Percentiles rank a stretch among this genome's conserved stretches.
These are phyloP conservation scores for Solanum hybrid DNA, from an alignment of 305 asterid genomes.

Conservation along the genomic window DNA sequence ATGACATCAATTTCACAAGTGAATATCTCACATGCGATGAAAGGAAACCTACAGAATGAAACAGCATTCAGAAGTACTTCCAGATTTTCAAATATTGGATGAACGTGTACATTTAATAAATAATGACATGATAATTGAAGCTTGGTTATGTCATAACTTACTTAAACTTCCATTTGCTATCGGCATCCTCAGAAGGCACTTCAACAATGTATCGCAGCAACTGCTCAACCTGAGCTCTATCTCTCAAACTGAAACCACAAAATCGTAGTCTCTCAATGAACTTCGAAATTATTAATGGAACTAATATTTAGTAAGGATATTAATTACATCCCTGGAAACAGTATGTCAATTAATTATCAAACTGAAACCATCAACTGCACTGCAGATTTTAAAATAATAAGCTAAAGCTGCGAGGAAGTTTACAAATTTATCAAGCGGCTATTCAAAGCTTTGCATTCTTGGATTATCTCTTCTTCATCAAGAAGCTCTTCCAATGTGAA, in stretches of 20 bases:
- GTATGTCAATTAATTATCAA: not conserved
- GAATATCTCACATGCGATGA: conserved; percentile 92
- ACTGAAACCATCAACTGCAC: not conserved
- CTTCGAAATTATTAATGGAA: not conserved
- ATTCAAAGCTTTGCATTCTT: conserved; percentile 98
- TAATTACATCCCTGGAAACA: not conserved
- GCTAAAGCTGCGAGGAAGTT: not conserved
- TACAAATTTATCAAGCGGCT: conserved; percentile 95
- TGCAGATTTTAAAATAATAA: not conserved
- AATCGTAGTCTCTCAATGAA: conserved; percentile 6
- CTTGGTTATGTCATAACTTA: conserved; percentile 23
- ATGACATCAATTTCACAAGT: conserved; percentile 97
- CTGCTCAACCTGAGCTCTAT: conserved; percentile 80
- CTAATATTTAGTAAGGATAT: not conserved
- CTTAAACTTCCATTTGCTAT: conserved; percentile 80
- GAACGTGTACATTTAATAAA: not conserved
- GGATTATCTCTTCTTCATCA: conserved; percentile 98
- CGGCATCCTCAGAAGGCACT: conserved; percentile 80
- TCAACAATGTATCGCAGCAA: conserved; percentile 72
- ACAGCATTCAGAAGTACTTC: not conserved
- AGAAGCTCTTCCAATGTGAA: conserved; percentile 88
- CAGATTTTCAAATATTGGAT: not conserved
- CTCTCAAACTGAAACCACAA: conserved; percentile 70
- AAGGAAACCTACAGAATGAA: conserved; percentile 67
- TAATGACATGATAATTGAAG: not conserved